These are phyloP conservation scores for Thecaphora frezii DNA, from an alignment of 1,284 basidiomycete genomes.

Conservation along the genomic window DNA sequence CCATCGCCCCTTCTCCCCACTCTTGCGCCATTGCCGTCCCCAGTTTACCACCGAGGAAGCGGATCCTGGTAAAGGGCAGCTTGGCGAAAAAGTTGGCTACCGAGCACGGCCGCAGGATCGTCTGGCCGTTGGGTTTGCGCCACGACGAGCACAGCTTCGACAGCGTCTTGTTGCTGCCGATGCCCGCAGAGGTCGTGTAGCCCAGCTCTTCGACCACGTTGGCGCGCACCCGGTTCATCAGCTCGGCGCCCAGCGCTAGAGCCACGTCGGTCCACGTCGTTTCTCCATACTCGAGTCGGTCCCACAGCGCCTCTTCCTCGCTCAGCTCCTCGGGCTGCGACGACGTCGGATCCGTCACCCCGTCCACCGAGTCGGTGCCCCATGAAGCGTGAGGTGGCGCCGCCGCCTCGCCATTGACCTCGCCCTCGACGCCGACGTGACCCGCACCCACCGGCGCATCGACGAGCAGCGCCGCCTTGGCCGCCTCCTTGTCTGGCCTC, in stretches of 20 bases:
- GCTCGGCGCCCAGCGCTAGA: conserved; percentile 80
- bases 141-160: conserved; percentile 71
- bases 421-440: conserved; percentile 16
- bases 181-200: conserved; percentile 94
- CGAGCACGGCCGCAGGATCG: conserved; percentile 42
- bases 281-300: conserved; percentile 35
- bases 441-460: conserved; percentile 33
- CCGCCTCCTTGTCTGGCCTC: conserved; percentile 36
- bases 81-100: conserved; percentile 43
- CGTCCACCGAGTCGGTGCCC: conserved; percentile 14
- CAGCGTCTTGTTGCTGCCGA: conserved; percentile 89
- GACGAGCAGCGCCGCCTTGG: conserved; percentile 26
- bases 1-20: conserved; percentile 78
- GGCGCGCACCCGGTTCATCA: conserved; percentile 76
- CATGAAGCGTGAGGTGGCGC: conserved; percentile 7
- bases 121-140: conserved; percentile 53
- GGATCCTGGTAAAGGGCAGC: conserved; percentile 64
- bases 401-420: conserved; percentile 32
- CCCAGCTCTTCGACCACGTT: conserved; percentile 75
- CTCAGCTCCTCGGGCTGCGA: conserved; percentile 29
- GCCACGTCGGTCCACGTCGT: conserved; percentile 89
- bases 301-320: conserved; percentile 27
- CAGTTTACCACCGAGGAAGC: conserved; percentile 91
- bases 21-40: conserved; percentile 82
- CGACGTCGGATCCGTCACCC: conserved; percentile 24